These are phyloP conservation scores for Cladorrhinum samala DNA, from an alignment of 495 filamentous ascomycete genomes.

Conservation along the genomic window DNA sequence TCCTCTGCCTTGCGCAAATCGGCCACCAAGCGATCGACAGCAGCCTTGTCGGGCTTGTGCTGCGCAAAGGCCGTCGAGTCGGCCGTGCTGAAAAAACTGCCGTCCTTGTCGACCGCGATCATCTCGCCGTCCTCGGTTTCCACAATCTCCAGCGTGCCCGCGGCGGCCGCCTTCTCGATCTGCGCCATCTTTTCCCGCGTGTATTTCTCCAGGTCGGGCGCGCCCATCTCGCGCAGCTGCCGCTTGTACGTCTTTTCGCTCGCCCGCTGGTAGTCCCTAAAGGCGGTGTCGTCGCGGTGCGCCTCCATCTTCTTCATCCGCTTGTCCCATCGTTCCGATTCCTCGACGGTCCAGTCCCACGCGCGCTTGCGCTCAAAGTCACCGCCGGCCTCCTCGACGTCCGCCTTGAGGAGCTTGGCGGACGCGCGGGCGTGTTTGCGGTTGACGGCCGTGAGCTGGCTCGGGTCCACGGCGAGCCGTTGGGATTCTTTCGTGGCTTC, in stretches of 20 bases:
- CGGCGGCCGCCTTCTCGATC: constrained; percentile 73
- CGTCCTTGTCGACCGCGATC: constrained; percentile 85
- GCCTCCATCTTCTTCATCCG: constrained; percentile 78
- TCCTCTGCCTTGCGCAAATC: constrained; percentile 90
- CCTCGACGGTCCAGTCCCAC: constrained; percentile 97
- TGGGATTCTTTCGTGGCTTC: constrained; percentile 79
- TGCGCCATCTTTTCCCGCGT: constrained; percentile 77
- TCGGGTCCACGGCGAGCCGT: constrained; percentile 69
- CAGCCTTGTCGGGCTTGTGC: constrained; percentile 81
- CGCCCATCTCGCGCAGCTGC: constrained; percentile 66
- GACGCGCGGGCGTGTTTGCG: constrained; percentile 80
- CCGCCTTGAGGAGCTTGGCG: constrained; percentile 89
- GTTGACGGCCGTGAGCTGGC: constrained; percentile 60
- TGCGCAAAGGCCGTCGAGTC: constrained; percentile 75
- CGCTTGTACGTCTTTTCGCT: constrained; percentile 89
- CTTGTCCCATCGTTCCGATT: constrained; percentile 89
- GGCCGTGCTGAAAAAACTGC: constrained; percentile 81
- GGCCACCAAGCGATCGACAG: constrained; percentile 81
- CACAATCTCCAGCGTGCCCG: constrained; percentile 80
- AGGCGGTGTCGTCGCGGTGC: constrained; percentile 78
- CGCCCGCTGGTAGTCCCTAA: constrained; percentile 83
- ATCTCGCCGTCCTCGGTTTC: constrained; percentile 93
- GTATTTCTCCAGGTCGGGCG: constrained; percentile 69
- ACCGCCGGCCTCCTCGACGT: constrained; percentile 73
- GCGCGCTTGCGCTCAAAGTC: constrained; percentile 97